Conservation (phyloP, 805 yeast genomes). For the Candida pseudoglaebosa region DNA sequence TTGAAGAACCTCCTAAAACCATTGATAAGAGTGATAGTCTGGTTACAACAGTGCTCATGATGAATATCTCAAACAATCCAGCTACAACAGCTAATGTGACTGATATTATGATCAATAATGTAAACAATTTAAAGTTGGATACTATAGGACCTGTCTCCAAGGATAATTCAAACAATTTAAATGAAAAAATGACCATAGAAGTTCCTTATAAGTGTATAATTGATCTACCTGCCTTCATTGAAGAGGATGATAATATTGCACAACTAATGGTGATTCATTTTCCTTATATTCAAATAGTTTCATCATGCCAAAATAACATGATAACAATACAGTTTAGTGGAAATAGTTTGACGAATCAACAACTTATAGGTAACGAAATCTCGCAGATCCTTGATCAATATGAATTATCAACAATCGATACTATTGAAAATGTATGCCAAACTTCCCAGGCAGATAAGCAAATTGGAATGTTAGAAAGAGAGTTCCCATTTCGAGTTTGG, state of each 20-base stretch:
- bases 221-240: not conserved
- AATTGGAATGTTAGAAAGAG: not conserved
- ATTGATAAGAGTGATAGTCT: no score
- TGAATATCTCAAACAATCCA: no score
- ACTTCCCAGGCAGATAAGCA: not conserved
- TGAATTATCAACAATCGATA: not conserved
- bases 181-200: not conserved
- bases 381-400: not conserved
- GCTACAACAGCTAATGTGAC: no score
- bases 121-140: no score
- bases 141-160: no score
- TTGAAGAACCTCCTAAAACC: no score
- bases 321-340: not conserved
- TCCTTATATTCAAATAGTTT: not conserved
- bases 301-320: not conserved
- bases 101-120: no score
- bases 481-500: not conserved
- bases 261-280: not conserved
- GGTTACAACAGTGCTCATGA: no score
- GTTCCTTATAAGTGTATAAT: not conserved
- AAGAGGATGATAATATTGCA: not conserved
- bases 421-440: not conserved
- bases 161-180: not conserved
- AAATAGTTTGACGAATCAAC: not conserved
- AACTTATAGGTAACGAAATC: not conserved